Base-by-base conservation (phyloP, 2,329 filamentous ascomycete species). In the Ustulina deusta region DNA sequence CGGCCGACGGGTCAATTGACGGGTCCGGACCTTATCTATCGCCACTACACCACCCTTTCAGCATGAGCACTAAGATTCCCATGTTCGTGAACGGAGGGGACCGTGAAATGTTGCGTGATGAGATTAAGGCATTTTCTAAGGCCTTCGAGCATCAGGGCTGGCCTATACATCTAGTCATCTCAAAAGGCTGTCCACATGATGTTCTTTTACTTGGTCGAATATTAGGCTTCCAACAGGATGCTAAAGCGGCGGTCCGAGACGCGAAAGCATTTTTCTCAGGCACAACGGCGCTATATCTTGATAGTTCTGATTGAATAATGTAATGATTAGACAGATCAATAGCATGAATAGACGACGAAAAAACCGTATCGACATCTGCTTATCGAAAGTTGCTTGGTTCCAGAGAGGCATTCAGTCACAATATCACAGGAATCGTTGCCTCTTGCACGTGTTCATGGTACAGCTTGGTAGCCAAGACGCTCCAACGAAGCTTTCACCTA, bases 31-130 rank as follows among this genome's bases (percentile, higher is more conserved):
- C 68, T 7, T 70, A 68, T 17, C 61, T 70, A 10, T 69, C 65
- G n/a, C 68, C 65, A 20, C 42, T 62, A n/a, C 54, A 63, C 3
- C 58, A 70, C 36, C 68, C 68, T 25, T 70, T 70, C 54, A 46
- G 32, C 6, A 58, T 68, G 49, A 15, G 29, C 32, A 27, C 20
- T 15, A 34, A 46, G 25, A 34, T 68, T 10, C 68, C 68, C 17
- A n/a, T 70, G 22, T 70, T 70, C 25, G 54, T 68, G 6, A 54
- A 60, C 13, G 58, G 34, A n/a, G 65, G 68, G 6, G 57, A 42
- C 4, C 25, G 61, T 3, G 68, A 70, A 48, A 48, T 70, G 22
- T 20, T 70, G 25, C 54, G 32, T 20, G 54, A 70, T 22, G 46
- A 68, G 17, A 60, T 68, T 13, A 61, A 56, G 40, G 40, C 40